Evolutionary conservation across 2,329 filamentous ascomycete genomes (phyloP).

Genomic region (Eutypella sp.): DNA sequence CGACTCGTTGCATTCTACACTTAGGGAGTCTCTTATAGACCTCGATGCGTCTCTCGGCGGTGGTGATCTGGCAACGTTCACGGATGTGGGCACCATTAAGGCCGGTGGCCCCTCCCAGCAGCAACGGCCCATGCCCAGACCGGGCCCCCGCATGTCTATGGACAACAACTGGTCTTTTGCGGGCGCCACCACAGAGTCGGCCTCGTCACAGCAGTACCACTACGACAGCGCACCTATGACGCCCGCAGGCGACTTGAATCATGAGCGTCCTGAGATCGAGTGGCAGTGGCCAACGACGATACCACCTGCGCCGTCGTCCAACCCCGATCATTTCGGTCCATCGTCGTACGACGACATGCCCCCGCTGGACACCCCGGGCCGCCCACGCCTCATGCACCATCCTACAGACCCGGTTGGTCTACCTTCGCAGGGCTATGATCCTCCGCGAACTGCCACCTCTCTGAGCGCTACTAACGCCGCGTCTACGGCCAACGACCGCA

Average conservation of each 20-base stretch:
- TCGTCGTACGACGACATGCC: constrained; percentile 23
- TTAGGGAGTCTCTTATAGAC: constrained; percentile 62
- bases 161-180: constrained; percentile 44
- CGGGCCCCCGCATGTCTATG: constrained; percentile 38
- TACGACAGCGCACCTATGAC: constrained; percentile 48
- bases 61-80: constrained; percentile 51
- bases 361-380: constrained; percentile 26
- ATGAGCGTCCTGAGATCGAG: constrained; percentile 47
- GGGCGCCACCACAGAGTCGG: constrained; percentile 36
- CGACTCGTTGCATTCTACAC: constrained; percentile 45
- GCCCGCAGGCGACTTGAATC: constrained; percentile 52
- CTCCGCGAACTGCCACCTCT: too few species aligned
- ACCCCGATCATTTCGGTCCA: constrained; percentile 49
- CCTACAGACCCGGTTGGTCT: constrained; percentile 44
- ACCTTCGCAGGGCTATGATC: constrained; percentile 37
- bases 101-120: constrained; percentile 28
- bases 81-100: constrained; percentile 57
- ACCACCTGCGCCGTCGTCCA: constrained; percentile 45
- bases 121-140: constrained; percentile 1
- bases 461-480: too few species aligned
- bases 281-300: constrained; percentile 56
- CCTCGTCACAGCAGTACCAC: background rate
- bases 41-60: constrained; percentile 56
- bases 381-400: constrained; percentile 45
- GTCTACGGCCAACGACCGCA: constrained; percentile 35